A percentile compares a stretch with the other conserved stretches of the same genome.
Conservation (phyloP, 441 rosid species). For the Viola pubescens region DNA sequence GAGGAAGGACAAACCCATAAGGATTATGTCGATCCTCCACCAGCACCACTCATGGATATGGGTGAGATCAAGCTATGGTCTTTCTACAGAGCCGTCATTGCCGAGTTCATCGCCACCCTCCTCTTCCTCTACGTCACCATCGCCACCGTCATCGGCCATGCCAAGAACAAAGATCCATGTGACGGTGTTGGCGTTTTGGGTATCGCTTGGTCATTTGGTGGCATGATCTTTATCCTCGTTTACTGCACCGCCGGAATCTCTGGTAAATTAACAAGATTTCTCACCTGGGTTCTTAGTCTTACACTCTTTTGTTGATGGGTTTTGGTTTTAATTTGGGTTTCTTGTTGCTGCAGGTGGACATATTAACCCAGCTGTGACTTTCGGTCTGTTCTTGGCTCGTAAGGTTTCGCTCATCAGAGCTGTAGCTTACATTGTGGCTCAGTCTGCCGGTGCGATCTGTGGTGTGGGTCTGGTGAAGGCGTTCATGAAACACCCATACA, state of each 20-base stretch:
- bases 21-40: conserved; percentile 83
- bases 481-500: conserved; percentile 51
- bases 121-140: conserved; percentile 66
- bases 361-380: conserved; percentile 85
- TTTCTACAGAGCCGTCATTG: conserved; percentile 72
- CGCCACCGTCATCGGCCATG: conserved; percentile 68
- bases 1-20: conserved; percentile 40
- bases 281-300: no score
- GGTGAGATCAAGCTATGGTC: conserved; percentile 68
- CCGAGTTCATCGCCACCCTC: conserved; percentile 76
- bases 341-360: conserved; percentile 55
- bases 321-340: conserved; percentile 1
- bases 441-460: conserved; percentile 68
- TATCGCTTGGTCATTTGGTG: conserved; percentile 89
- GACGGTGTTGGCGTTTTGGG: conserved; percentile 72
- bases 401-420: conserved; percentile 66
- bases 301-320: neutral
- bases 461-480: conserved; percentile 85
- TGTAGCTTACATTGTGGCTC: conserved; percentile 64
- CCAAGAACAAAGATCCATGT: conserved; percentile 45
- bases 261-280: conserved; percentile 19
- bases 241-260: conserved; percentile 90
- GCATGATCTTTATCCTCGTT: conserved; percentile 75
- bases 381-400: conserved; percentile 67
- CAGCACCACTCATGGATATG: conserved; percentile 53